Base-by-base conservation (phyloP, 495 filamentous ascomycete species). In the Aspergillus coremiiformis region DNA sequence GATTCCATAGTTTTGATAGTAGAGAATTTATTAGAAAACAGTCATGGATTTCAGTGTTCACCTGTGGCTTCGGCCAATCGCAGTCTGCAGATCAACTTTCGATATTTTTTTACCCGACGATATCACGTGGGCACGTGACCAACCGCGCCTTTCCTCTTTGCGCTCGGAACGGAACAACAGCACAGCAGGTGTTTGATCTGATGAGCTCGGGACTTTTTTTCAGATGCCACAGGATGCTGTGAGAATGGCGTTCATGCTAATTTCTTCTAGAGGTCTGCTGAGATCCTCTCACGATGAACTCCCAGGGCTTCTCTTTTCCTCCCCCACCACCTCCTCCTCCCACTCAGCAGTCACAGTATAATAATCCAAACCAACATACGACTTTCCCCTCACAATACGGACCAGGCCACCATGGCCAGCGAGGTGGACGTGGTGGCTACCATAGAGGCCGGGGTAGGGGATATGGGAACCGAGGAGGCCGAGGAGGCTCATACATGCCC, bases 221-320 rank as follows among this genome's bases (percentile, higher is more conserved):
- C 41, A 47, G 45, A 42, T 41, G 37, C 21, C 45, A n/a, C 35
- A 46, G 43, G 42, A 61, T 57, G 53, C 22, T 51, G 46, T 57
- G 53, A 60, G 50, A 48, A 62, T 65, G 62, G 59, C 49, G 54
- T 51, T 50, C 39, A 53, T 51, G 51, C 44, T 52, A 33, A 51
- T 37, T 45, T n/a, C 47, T 33, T 49, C 55, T 52, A 47, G 60
- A 70, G 62, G 54, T 57, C 57, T 20, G 44, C 44, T 50, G 49
- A 55, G 57, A 52, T 56, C 55, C 50, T 55, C 57, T 53, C 54
- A 64, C 49, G 42, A 78, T 78, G 73, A 71, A 62, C 52, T 62
- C 75, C 37, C 69, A 74, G 58, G 68, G 67, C 19, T 79, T 79
- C 57, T 74, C 71, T 44, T 79, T 77, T 58, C 76, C 76, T 44